Evolutionary conservation across 176 grass and related monocot genomes (phyloP).

Genomic region (Carex parvula): DNA sequence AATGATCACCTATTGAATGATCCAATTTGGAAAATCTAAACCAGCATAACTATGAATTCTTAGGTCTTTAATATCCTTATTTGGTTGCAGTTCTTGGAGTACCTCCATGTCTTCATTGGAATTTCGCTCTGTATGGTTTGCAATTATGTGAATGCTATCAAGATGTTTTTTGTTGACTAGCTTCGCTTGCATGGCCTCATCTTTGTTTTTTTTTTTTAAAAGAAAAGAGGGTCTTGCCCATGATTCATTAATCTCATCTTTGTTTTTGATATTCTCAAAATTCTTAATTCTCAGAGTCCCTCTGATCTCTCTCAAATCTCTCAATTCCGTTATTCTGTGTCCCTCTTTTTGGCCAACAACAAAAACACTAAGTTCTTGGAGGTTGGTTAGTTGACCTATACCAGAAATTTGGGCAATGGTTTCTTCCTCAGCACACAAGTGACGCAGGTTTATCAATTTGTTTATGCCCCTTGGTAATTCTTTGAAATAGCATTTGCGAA

Average conservation of each 20-base stretch:
- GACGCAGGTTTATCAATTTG: conserved; percentile 14
- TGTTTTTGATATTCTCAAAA: conserved; percentile 29
- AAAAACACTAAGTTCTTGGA: conserved; percentile 32
- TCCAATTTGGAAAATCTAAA: conserved; percentile 18
- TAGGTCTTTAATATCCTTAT: conserved; percentile 20
- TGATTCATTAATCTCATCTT: no score
- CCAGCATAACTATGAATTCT: neutral
- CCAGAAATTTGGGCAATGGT: neutral
- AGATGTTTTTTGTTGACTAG: conserved; percentile 15
- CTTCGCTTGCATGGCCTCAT: conserved; percentile 21
- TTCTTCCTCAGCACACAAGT: conserved; percentile 12
- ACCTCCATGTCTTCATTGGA: neutral
- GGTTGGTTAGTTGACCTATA: conserved; percentile 25
- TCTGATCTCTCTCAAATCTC: conserved; percentile 32
- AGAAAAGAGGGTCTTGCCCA: no score
- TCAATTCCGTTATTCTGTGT: conserved; percentile 32
- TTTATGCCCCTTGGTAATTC: conserved; percentile 23
- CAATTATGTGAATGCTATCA: neutral
- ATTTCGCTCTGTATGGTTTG: neutral
- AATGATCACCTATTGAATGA: neutral
- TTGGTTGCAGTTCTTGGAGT: conserved; percentile 31
- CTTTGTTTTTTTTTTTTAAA: no score
- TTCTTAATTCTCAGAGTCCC: conserved; percentile 11
- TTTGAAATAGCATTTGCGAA: conserved; percentile 15
- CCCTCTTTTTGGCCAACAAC: conserved; percentile 6